Conservation (phyloP, 768 basidiomycete species). For the Podaxis sp. region DNA sequence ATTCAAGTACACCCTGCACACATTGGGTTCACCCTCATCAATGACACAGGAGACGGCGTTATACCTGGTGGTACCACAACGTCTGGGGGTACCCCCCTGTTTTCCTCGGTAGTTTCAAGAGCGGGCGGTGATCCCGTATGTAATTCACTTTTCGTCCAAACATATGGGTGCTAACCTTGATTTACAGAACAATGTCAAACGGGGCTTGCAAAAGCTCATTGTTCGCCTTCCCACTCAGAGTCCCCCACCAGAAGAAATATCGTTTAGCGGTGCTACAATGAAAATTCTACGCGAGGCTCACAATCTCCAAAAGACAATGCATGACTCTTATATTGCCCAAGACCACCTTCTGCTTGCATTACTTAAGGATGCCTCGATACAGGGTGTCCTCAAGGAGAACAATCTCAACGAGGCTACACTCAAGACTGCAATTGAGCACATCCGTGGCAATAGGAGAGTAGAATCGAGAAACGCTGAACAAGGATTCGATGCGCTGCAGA, state of each 20-base stretch:
- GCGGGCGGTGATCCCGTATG: slow-evolving; percentile 84
- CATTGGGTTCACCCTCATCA: slow-evolving; percentile 75
- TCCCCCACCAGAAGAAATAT: slow-evolving; percentile 80
- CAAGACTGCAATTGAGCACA: slow-evolving; percentile 73
- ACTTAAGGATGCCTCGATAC: slow-evolving; percentile 66
- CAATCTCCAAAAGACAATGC: slow-evolving; percentile 73
- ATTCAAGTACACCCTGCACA: slow-evolving; percentile 75
- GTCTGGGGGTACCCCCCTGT: slow-evolving; percentile 49
- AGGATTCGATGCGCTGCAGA: slow-evolving; percentile 88
- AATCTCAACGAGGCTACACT: slow-evolving; percentile 65
- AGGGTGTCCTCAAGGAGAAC: slow-evolving; percentile 69
- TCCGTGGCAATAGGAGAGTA: slow-evolving; percentile 79
- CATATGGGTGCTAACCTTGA: slow-evolving; percentile 5
- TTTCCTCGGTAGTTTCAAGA: slow-evolving; percentile 72
- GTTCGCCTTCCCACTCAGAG: slow-evolving; percentile 79
- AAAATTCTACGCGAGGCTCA: slow-evolving; percentile 75
- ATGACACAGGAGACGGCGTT: slow-evolving; percentile 44
- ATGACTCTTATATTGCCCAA: slow-evolving; percentile 89
- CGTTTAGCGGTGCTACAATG: slow-evolving; percentile 49
- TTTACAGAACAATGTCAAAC: slow-evolving; percentile 53
- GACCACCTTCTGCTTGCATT: slow-evolving; percentile 89
- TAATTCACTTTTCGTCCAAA: slow-evolving; percentile 9
- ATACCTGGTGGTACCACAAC: slow-evolving; percentile 29
- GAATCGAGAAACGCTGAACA: slow-evolving; percentile 86
- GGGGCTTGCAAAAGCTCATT: slow-evolving; percentile 69